A percentile compares a stretch with the other conserved stretches of the same genome.
Evolutionary conservation across 2,329 filamentous ascomycete genomes (phyloP).

Genomic region (Aspergillus aculeatus): DNA sequence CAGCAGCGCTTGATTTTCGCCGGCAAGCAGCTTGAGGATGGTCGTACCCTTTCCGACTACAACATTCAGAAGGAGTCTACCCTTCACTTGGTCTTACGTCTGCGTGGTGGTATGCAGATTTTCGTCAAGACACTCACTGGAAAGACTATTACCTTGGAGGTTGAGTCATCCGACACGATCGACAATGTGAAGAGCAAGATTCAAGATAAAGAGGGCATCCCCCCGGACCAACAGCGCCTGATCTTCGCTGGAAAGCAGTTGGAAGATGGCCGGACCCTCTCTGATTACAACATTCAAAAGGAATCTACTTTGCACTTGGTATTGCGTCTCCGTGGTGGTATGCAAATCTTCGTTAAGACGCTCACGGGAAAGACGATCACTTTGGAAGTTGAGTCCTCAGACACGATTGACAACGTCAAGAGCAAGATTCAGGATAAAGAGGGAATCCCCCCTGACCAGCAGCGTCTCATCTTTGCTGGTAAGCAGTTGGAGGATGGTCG

Average conservation of each 20-base stretch:
- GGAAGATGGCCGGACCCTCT: conserved; percentile 85
- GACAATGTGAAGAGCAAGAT: conserved; percentile 96
- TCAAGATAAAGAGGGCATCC: conserved; percentile 76
- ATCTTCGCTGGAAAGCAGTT: conserved; percentile 94
- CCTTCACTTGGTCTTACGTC: conserved; percentile 80
- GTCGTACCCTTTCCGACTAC: conserved; percentile 85
- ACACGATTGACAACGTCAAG: conserved; percentile 71
- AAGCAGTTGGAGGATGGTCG: conserved; percentile 60
- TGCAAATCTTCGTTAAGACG: conserved; percentile 84
- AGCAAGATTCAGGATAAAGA: conserved; percentile 80
- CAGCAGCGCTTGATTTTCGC: conserved; percentile 96
- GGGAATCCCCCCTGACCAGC: conserved; percentile 69
- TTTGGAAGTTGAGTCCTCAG: conserved; percentile 65
- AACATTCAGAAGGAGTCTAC: conserved; percentile 95
- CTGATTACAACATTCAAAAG: conserved; percentile 97
- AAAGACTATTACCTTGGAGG: conserved; percentile 92
- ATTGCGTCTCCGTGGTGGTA: conserved; percentile 77
- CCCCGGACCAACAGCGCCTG: conserved; percentile 88
- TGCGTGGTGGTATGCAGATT: conserved; percentile 73
- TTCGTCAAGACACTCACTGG: conserved; percentile 64
- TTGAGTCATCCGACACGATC: conserved; percentile 85
- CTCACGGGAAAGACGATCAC: conserved; percentile 73
- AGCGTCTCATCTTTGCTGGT: conserved; percentile 68
- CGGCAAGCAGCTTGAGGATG: conserved; percentile 94
- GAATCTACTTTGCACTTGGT: conserved; percentile 80